A percentile compares a stretch with the other conserved stretches of the same genome.
Evolutionary conservation across 306 rosid genomes (phyloP).

Genomic region (Sicyos baderoa): DNA sequence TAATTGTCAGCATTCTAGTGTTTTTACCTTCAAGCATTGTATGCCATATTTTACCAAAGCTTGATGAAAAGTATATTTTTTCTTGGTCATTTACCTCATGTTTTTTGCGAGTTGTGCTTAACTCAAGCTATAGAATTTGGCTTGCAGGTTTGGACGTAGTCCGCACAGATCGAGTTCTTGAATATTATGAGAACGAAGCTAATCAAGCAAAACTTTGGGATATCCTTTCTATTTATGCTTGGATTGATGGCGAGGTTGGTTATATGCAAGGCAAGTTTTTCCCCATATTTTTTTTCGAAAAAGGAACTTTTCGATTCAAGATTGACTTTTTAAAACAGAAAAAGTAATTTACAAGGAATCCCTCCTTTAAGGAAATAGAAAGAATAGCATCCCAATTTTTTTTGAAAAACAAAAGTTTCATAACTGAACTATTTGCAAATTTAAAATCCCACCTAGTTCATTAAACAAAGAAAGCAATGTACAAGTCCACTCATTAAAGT

Average conservation of each 20-base stretch:
- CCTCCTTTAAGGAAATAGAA: background rate
- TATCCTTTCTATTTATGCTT: conserved; percentile 75
- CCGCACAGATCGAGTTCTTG: conserved; percentile 83
- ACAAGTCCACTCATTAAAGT: background rate
- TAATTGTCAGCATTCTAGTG: background rate
- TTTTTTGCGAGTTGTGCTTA: conserved; percentile 12
- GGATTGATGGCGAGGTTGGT: conserved; percentile 81
- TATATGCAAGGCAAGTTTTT: conserved; percentile 69
- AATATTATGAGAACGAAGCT: conserved; percentile 67
- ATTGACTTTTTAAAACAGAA: conserved; percentile 13
- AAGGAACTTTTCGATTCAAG: background rate
- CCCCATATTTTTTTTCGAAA: background rate
- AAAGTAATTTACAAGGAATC: background rate
- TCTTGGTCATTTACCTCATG: conserved; percentile 3
- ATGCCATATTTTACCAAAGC: background rate
- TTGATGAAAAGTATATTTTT: background rate
- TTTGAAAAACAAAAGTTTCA: background rate
- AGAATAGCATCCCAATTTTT: background rate
- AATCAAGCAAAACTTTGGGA: conserved; percentile 92
- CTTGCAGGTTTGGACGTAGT: conserved; percentile 72
- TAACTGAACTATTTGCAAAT: conserved; percentile 7
- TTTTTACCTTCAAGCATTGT: background rate
- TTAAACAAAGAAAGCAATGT: background rate
- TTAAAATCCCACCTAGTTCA: background rate
- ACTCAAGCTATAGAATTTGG: conserved; percentile 31